A percentile compares a stretch with the other conserved stretches of the same genome.
Conservation (phyloP, 2,329 filamentous ascomycete genomes). For the Xylaria sp. region DNA sequence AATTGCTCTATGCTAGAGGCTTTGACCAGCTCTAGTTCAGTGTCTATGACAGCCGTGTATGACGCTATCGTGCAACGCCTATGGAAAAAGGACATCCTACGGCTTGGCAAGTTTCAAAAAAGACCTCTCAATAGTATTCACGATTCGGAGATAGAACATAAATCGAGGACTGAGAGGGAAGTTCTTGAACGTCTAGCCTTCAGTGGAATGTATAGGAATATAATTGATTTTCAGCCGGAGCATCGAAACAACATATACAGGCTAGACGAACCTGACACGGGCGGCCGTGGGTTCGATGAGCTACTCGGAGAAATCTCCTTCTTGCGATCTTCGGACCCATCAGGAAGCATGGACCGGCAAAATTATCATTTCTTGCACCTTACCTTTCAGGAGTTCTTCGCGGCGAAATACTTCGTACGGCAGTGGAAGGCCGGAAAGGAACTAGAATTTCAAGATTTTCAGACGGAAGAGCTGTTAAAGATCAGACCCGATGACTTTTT, state of each 20-base stretch:
- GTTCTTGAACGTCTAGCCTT: conserved; percentile 53
- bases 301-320: conserved; percentile 49
- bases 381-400: conserved; percentile 58
- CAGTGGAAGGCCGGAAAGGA: conserved; percentile 45
- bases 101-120: conserved; percentile 42
- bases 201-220: conserved; percentile 49
- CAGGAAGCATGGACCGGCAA: conserved; percentile 20
- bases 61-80: conserved; percentile 50
- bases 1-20: conserved; percentile 42
- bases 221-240: conserved; percentile 50
- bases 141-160: conserved; percentile 36
- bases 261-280: neutral
- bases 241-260: conserved; percentile 41
- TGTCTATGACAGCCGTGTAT: conserved; percentile 55
- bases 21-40: conserved; percentile 50
- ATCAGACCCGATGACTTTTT: conserved; percentile 45
- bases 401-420: conserved; percentile 53
- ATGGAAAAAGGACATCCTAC: conserved; percentile 53
- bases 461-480: conserved; percentile 6
- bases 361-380: conserved; percentile 56
- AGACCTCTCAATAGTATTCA: conserved; percentile 17
- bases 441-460: conserved; percentile 39
- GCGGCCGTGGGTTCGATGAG: neutral
- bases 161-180: conserved; percentile 41
- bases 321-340: conserved; percentile 50